Evolutionary conservation across 345 rosid genomes (phyloP).

Genomic region (Boechera divaricarpa): DNA sequence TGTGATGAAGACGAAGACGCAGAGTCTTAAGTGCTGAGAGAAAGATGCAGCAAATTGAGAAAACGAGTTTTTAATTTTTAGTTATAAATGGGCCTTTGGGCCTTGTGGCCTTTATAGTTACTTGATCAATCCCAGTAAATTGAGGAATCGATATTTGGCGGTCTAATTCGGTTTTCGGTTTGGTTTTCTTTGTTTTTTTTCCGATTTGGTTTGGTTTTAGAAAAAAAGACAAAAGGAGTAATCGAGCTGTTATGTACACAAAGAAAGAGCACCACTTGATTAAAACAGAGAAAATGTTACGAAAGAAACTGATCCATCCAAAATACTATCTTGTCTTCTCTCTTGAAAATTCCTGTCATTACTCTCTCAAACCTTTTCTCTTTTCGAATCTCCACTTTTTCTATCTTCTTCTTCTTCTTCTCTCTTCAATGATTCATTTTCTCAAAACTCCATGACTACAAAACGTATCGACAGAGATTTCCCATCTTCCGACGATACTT

Average conservation of each 20-base stretch:
- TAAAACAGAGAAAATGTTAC: neutral
- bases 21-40: too few species aligned
- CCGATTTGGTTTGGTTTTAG: too few species aligned
- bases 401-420: neutral
- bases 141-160: too few species aligned
- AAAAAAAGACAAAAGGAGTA: neutral
- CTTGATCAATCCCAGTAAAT: too few species aligned
- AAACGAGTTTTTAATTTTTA: too few species aligned
- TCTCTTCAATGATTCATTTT: conserved; percentile 38
- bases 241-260: too few species aligned
- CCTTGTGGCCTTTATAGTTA: too few species aligned
- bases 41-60: too few species aligned
- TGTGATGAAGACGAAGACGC: too few species aligned
- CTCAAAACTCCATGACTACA: conserved; percentile 47
- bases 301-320: conserved; percentile 22
- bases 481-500: conserved; percentile 55
- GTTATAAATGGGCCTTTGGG: too few species aligned
- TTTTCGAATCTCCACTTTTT: conserved; percentile 51
- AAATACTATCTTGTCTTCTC: conserved; percentile 41
- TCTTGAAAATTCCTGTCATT: conserved; percentile 42
- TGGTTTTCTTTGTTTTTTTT: too few species aligned
- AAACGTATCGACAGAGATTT: conserved; percentile 41
- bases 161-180: too few species aligned
- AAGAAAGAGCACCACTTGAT: neutral
- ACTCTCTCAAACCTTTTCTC: conserved; percentile 53